These are phyloP conservation scores for Diplosphaera chodatii DNA, from an alignment of 139 green algal genomes.

Conservation along the genomic window DNA sequence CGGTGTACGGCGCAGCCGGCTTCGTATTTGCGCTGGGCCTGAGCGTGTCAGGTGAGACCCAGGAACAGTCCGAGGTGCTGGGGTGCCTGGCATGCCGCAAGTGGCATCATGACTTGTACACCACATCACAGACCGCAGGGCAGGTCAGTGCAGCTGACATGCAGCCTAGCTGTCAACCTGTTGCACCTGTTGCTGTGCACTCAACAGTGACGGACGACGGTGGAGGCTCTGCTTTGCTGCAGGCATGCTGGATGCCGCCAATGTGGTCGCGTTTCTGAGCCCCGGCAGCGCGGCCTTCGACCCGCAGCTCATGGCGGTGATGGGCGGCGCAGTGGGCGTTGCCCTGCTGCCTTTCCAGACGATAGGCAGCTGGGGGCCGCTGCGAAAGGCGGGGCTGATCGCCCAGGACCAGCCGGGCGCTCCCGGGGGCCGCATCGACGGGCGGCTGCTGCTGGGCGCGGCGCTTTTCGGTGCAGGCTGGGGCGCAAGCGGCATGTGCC, in stretches of 20 bases:
- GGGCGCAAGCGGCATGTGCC: slow-evolving; percentile 70
- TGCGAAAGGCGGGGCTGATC: background rate
- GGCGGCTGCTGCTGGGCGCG: slow-evolving; percentile 51
- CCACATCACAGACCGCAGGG: too few species aligned
- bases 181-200: too few species aligned
- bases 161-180: too few species aligned
- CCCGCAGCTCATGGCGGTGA: slow-evolving; percentile 60
- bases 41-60: slow-evolving; percentile 10
- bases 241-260: slow-evolving; percentile 66
- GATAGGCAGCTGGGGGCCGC: slow-evolving; percentile 4
- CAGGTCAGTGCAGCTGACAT: too few species aligned
- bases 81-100: too few species aligned
- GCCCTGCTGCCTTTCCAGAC: slow-evolving; percentile 37
- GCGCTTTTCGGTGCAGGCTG: slow-evolving; percentile 73
- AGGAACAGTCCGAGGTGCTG: too few species aligned
- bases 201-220: slow-evolving; percentile 32
- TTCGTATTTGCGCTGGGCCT: slow-evolving; percentile 65
- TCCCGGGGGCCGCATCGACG: slow-evolving; percentile 31
- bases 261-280: slow-evolving; percentile 39
- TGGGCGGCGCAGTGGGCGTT: slow-evolving; percentile 65
- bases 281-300: slow-evolving; percentile 41
- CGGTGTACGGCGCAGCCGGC: slow-evolving; percentile 34
- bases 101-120: too few species aligned
- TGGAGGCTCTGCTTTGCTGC: background rate
- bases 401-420: background rate